Evolutionary conservation across 495 filamentous ascomycete species (phyloP), one percentile per base, ranked within the genome.

Genomic region (Opeltia flavorubescens): DNA sequence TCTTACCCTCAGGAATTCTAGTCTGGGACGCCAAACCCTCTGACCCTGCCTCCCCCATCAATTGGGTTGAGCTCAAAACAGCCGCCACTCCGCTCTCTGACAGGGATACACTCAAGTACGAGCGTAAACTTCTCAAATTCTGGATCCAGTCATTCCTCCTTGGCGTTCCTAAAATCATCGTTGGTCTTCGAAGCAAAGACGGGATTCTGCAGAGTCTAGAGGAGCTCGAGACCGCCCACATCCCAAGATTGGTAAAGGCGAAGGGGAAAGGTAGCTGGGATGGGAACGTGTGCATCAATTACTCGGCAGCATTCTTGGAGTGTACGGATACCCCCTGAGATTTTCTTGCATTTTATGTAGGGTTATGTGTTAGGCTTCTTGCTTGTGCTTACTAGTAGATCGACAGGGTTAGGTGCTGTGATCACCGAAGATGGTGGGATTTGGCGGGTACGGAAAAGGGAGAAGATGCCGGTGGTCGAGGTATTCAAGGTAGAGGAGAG

Each of bases 101-200:
- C 1, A 71, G 76, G 28, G 82, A 86, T 50, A 68, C 76, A 60
- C 49, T 80, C 15, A 83, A 80, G 44, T 94, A 83, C 54, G 85
- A 99, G 62, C 74, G 83, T 9, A 96, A 96, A 59, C 69, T 96
- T 29, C 70, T 95, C 51, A 93, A 89, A 50, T 94, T 86, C 66
- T 99, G 91, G 91, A 82, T 86, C 15, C 91, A 99, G 53, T 94
- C 86, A 1, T 99, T 94, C 57, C 71, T 99, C 0, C 76, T 99
- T 1, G 89, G 55, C 13, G 87, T 96, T 2, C 85, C 86, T 0
- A 91, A 80, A 57, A 84, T 99, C 44, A 80, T 94, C 17, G 84
- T 96, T 2, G 91, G 91, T 1, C 94, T 89, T 56, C 80, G 93
- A 17, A 77, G 74, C 20, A 72, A 72, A 35, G 59, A 81, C 47